A percentile compares a stretch with the other conserved stretches of the same genome.
These are phyloP conservation scores for Echria macrotheca DNA, from an alignment of 495 filamentous ascomycete genomes.

Conservation along the genomic window DNA sequence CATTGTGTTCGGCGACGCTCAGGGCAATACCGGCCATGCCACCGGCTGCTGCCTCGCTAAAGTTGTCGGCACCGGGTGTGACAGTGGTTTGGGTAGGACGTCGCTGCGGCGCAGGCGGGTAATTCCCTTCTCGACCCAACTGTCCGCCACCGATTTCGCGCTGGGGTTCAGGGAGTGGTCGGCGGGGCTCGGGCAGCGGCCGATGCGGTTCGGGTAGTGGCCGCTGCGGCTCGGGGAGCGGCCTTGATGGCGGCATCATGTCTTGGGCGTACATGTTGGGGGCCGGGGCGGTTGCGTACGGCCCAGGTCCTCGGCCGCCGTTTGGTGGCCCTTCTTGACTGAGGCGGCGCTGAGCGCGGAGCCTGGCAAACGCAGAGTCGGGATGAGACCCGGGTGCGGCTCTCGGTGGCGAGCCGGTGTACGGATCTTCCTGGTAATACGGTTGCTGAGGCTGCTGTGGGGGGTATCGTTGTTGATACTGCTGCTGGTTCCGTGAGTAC, in stretches of 20 bases:
- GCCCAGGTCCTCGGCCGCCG: slow-evolving; percentile 8
- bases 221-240: slow-evolving; percentile 12
- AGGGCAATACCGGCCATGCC: slow-evolving; percentile 73
- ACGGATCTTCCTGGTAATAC: slow-evolving; percentile 20
- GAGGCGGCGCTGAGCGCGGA: slow-evolving; percentile 34
- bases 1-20: slow-evolving; percentile 66
- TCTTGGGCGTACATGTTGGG: slow-evolving; percentile 12
- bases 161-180: slow-evolving; percentile 21
- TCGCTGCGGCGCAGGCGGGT: slow-evolving; percentile 17
- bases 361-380: slow-evolving; percentile 37
- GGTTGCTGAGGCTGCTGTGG: slow-evolving; percentile 17
- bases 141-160: slow-evolving; percentile 22
- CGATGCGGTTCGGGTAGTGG: slow-evolving; percentile 17
- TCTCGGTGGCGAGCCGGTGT: slow-evolving; percentile 10
- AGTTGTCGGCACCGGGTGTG: slow-evolving; percentile 72
- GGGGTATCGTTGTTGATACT: slow-evolving; percentile 16
- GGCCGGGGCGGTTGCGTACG: slow-evolving; percentile 13
- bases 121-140: slow-evolving; percentile 24
- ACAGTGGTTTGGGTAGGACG: slow-evolving; percentile 46
- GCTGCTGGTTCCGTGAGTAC: slow-evolving; percentile 10
- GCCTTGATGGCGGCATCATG: slow-evolving; percentile 15
- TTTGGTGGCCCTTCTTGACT: slow-evolving; percentile 24
- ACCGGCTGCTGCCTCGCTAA: slow-evolving; percentile 63
- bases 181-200: slow-evolving; percentile 11
- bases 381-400: slow-evolving; percentile 35